phyloP scores from a whole-genome alignment of 306 rosid genomes.

The Datisca glomerata region DNA sequence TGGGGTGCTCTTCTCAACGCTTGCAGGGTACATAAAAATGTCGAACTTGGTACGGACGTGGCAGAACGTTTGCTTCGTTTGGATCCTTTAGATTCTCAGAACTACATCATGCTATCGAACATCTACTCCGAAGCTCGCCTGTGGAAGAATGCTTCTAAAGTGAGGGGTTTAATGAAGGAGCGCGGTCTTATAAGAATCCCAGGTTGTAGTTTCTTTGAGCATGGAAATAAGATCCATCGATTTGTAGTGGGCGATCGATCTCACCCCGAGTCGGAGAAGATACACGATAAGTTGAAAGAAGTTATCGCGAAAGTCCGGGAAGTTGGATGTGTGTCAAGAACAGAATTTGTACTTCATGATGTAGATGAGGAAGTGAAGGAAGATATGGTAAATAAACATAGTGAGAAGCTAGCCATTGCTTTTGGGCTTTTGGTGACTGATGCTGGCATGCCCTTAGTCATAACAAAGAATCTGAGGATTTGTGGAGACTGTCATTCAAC shows the following conservation, averaged over 20 bases:
- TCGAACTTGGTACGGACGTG: conserved; percentile 52
- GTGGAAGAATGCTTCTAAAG: conserved; percentile 60
- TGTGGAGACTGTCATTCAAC: conserved; percentile 63
- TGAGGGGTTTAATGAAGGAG: conserved; percentile 53
- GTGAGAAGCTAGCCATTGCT: conserved; percentile 79
- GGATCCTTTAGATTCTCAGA: conserved; percentile 51
- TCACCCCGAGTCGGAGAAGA: conserved; percentile 48
- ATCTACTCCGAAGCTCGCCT: conserved; percentile 51
- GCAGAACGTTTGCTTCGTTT: conserved; percentile 45
- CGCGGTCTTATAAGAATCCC: conserved; percentile 34
- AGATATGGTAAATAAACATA: conserved; percentile 56
- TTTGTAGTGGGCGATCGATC: conserved; percentile 52
- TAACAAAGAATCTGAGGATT: conserved; percentile 59
- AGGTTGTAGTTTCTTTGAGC: conserved; percentile 57
- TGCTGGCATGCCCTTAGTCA: conserved; percentile 28
- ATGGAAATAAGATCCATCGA: conserved; percentile 35
- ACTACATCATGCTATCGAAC: conserved; percentile 60
- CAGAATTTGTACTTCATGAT: conserved; percentile 50
- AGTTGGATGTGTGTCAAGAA: conserved; percentile 50
- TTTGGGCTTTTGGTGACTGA: conserved; percentile 53
- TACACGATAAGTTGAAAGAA: conserved; percentile 47
- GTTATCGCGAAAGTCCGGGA: conserved; percentile 30
- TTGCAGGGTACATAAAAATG: conserved; percentile 48
- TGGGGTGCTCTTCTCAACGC: conserved; percentile 84
- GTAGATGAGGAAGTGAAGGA: conserved; percentile 53